Evolutionary conservation across 2,329 filamentous ascomycete genomes (phyloP).

Genomic region (Colletotrichum sp.): DNA sequence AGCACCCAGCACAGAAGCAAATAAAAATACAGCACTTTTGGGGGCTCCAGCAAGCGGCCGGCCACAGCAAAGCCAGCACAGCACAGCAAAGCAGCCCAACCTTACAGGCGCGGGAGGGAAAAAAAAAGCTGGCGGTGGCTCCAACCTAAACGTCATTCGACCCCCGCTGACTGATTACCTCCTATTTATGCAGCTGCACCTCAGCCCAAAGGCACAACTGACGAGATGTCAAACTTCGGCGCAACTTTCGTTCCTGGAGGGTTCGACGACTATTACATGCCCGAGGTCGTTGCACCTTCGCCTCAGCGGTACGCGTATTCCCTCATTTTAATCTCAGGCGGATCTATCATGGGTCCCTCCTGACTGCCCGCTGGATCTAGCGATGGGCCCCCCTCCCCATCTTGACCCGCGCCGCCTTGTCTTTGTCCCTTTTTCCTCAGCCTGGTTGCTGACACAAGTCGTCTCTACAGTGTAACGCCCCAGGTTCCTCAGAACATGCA

Average conservation of each 20-base stretch:
- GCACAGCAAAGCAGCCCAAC: background rate
- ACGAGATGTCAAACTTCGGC: constrained; percentile 53
- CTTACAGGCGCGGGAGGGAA: background rate
- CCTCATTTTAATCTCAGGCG: constrained; percentile 17
- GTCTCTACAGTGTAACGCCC: constrained; percentile 77
- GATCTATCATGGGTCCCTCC: constrained; percentile 14
- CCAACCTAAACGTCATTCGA: constrained; percentile 24
- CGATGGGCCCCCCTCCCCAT: constrained; percentile 9
- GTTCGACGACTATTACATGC: constrained; percentile 66
- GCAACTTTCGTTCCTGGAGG: constrained; percentile 66
- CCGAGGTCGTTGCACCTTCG: constrained; percentile 62
- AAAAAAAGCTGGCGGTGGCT: constrained; percentile 9
- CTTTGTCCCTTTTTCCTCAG: constrained; percentile 6
- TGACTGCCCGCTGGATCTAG: constrained; percentile 12
- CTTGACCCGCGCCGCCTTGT: background rate
- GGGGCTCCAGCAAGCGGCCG: constrained; percentile 1
- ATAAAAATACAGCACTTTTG: background rate
- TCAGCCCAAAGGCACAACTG: constrained; percentile 36
- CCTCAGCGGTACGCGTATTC: constrained; percentile 58
- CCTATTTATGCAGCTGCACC: constrained; percentile 35
- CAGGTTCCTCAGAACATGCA: constrained; percentile 98
- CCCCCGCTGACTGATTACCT: constrained; percentile 23
- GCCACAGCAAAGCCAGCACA: constrained; percentile 5
- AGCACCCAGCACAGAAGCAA: background rate
- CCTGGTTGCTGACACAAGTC: constrained; percentile 39